Evolutionary conservation across 495 filamentous ascomycete species (phyloP), one percentile per base, ranked within the genome.

Genomic region (Penicillium waksmanii): DNA sequence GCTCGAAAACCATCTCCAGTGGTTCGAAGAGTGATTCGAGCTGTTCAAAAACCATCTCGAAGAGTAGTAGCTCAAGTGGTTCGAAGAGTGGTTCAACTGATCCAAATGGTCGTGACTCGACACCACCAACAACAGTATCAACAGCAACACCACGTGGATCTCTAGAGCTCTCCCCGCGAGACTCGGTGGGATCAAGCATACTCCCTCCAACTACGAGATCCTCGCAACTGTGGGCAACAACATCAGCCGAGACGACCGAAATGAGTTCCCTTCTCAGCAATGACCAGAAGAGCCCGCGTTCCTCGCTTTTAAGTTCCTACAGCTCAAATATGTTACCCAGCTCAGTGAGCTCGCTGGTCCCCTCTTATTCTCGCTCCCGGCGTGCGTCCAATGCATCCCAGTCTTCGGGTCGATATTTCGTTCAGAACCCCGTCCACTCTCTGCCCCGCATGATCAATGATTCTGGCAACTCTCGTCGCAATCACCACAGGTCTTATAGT

Each of bases 221-320:
- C n/a, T 65, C 62, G 4, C 53, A 57, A 54, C n/a, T 57, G 0
- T 65, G 65, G 53, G 51, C 38, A 2, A 67, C 57, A 2, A 61
- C 61, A 6, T 56, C 52, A 10, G 48, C 42, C 1, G 33, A 38
- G 12, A 38, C 47, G 1, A 47, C 57, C 7, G 48, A 11, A 54
- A 57, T 13, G 35, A n/a, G 15, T 23, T 55, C 60, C 3, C 7
- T 61, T 23, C n/a, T 55, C 25, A 56, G 61, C 40, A 15, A 34
- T 3, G 48, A 40, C 9, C 19, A 34, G 3, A 40, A 12, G 9
- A 34, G 31, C 19, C 42, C 53, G 4, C 50, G 19, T 3, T 47
- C 56, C 15, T 51, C 33, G 15, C n/a, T 12, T 12, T 48, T 52
- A 17, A 34, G 23, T 27, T 31, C 43, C 18, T 12, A 40, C 33